These are phyloP conservation scores for Chrysopogon serrulatus DNA, from an alignment of 176 grass and related monocot genomes.

Conservation along the genomic window DNA sequence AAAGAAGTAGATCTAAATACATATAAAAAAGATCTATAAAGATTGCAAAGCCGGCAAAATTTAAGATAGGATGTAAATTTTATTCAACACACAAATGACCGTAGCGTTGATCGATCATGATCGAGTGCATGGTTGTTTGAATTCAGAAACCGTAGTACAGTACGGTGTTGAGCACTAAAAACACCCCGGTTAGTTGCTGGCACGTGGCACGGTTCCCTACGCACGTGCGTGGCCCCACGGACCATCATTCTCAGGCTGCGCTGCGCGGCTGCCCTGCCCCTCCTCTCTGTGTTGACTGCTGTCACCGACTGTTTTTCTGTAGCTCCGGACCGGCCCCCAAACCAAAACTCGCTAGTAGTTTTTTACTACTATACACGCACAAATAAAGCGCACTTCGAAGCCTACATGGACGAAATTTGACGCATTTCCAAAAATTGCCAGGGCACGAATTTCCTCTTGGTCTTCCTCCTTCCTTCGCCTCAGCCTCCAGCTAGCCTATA, in stretches of 20 bases:
- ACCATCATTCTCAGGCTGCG: constrained; percentile 22
- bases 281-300: constrained; percentile 9
- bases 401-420: neutral
- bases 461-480: neutral
- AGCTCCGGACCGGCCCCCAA: neutral
- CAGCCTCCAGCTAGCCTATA: neutral
- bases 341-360: neutral
- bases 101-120: neutral
- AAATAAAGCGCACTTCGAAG: neutral
- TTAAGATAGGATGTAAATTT: neutral
- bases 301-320: constrained; percentile 18
- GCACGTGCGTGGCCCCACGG: constrained; percentile 41
- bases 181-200: constrained; percentile 28
- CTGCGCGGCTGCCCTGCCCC: neutral
- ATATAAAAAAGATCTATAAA: neutral
- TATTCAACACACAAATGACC: neutral
- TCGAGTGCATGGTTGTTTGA: neutral
- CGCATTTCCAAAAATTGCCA: neutral
- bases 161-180: constrained; percentile 21
- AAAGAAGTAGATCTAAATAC: too few species aligned
- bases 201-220: constrained; percentile 31
- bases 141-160: neutral
- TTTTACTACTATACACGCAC: too few species aligned
- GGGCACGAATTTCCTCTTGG: constrained; percentile 1
- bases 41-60: neutral